phyloP scores from a whole-genome alignment of 148 eudicot species.

The Cornus controversa region DNA sequence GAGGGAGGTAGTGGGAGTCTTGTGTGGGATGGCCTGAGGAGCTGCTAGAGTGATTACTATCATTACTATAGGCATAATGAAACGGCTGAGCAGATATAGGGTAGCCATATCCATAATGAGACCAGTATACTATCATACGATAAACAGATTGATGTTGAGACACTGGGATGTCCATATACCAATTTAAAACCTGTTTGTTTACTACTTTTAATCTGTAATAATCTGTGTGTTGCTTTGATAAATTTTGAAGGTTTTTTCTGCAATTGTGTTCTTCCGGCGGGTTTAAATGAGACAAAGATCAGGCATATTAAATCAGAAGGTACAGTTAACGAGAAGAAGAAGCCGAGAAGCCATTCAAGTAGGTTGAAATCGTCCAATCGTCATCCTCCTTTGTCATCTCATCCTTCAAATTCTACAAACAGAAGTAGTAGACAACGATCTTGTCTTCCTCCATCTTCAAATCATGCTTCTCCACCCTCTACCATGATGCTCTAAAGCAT shows the following conservation, averaged over 20 bases:
- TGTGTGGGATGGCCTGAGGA: too few species aligned
- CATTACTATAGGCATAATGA: too few species aligned
- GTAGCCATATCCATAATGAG: too few species aligned
- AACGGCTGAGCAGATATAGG: too few species aligned
- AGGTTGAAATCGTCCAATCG: conserved; percentile 50
- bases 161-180: neutral
- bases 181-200: neutral
- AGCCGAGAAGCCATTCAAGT: conserved; percentile 65
- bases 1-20: too few species aligned
- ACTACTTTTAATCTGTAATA: neutral
- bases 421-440: conserved; percentile 44
- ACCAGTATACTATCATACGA: too few species aligned
- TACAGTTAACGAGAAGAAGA: conserved; percentile 49
- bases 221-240: neutral
- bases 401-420: conserved; percentile 36
- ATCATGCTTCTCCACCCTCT: conserved; percentile 13
- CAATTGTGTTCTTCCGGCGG: conserved; percentile 86
- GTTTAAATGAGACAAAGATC: conserved; percentile 73
- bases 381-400: conserved; percentile 28
- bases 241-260: conserved; percentile 63
- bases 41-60: too few species aligned
- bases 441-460: too few species aligned
- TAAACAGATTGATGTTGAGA: neutral
- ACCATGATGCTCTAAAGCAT: conserved; percentile 1
- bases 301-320: conserved; percentile 53